These are phyloP conservation scores for Calvatia gigantea DNA, from an alignment of 768 basidiomycete genomes.

Conservation along the genomic window DNA sequence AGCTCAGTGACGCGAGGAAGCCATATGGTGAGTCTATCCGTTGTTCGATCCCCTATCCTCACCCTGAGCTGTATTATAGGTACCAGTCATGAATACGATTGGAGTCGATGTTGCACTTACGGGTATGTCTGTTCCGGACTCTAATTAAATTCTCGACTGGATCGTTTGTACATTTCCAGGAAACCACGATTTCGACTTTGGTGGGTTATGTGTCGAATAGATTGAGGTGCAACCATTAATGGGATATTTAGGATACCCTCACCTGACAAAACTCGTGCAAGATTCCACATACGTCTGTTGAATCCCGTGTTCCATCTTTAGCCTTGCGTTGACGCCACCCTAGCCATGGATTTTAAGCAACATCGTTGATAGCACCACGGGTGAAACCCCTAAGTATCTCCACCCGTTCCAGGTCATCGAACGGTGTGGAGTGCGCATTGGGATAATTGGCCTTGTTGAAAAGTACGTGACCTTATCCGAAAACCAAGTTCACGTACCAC, in stretches of 20 bases:
- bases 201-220: conserved; percentile 29
- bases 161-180: conserved; percentile 54
- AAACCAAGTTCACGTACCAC: neutral
- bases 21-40: conserved; percentile 65
- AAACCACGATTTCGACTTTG: conserved; percentile 93
- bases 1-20: conserved; percentile 85
- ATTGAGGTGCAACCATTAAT: neutral
- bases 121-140: conserved; percentile 43
- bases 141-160: no score
- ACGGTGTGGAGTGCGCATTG: conserved; percentile 65
- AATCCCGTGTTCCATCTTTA: neutral
- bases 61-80: conserved; percentile 37
- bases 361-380: conserved; percentile 68
- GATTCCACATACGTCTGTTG: conserved; percentile 71
- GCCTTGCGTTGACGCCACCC: neutral
- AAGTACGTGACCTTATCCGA: conserved; percentile 41
- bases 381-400: conserved; percentile 55
- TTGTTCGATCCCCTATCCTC: neutral
- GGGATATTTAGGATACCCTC: conserved; percentile 24
- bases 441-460: conserved; percentile 86
- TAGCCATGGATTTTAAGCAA: conserved; percentile 93
- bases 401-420: conserved; percentile 66
- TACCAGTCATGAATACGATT: conserved; percentile 81
- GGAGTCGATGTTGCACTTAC: conserved; percentile 77
- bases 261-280: conserved; percentile 54